A percentile compares a stretch with the other conserved stretches of the same genome.
phyloP scores from a whole-genome alignment of 2,329 filamentous ascomycete genomes.

The Akanthomyces dipterigenus region DNA sequence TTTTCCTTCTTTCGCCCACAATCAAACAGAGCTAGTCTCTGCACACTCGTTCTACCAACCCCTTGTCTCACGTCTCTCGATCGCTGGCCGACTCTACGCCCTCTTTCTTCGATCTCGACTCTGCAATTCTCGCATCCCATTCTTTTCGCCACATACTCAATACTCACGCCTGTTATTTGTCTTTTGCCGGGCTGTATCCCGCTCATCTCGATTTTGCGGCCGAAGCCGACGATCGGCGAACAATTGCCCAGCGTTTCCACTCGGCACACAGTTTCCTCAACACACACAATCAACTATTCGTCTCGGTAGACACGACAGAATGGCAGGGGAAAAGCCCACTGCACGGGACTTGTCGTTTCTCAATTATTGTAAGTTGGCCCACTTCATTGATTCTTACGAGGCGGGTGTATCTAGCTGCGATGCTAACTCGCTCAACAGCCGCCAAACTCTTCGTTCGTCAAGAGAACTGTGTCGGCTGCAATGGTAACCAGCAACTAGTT shows the following conservation, averaged over 20 bases:
- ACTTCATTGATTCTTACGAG: background rate
- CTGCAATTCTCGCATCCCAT: background rate
- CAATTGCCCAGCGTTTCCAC: background rate
- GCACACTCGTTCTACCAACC: slow-evolving; percentile 35
- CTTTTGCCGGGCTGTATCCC: background rate
- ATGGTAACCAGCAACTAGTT: slow-evolving; percentile 30
- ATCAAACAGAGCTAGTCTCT: slow-evolving; percentile 39
- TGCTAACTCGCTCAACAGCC: background rate
- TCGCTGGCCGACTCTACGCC: slow-evolving; percentile 14
- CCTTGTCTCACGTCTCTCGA: slow-evolving; percentile 16
- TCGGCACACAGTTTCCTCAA: background rate
- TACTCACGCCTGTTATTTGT: background rate
- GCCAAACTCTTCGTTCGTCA: slow-evolving; percentile 32
- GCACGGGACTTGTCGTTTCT: slow-evolving; percentile 6
- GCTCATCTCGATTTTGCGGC: background rate
- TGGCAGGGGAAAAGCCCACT: background rate
- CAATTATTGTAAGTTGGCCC: slow-evolving; percentile 2
- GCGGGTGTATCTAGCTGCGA: background rate
- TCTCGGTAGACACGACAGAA: background rate
- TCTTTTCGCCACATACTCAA: background rate
- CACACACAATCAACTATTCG: background rate
- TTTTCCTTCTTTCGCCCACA: slow-evolving; percentile 20
- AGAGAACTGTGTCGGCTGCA: slow-evolving; percentile 40
- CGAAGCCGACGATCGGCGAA: background rate
- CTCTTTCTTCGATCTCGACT: background rate